Evolutionary conservation across 352 stramenopile genomes (phyloP).

Genomic region (Peronospora tabacina): DNA sequence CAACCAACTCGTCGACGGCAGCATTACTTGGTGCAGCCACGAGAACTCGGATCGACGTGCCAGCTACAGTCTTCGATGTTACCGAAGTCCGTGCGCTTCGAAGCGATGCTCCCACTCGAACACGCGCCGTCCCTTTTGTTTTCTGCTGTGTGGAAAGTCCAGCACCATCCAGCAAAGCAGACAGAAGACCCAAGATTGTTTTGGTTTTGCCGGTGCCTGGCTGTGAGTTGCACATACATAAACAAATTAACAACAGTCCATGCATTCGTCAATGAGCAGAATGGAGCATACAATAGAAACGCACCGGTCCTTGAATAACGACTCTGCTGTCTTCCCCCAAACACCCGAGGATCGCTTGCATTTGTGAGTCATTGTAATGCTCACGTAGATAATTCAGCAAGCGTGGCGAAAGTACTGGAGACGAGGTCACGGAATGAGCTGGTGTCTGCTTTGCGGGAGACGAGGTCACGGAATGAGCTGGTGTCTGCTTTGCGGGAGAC

Average conservation of each 20-base stretch:
- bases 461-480: no score
- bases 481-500: no score
- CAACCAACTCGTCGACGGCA: conserved; percentile 69
- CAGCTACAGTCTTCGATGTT: conserved; percentile 41
- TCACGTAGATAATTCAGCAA: conserved; percentile 43
- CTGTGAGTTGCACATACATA: conserved; percentile 19
- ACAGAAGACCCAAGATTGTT: conserved; percentile 69
- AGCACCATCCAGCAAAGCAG: conserved; percentile 61
- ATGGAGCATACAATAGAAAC: conserved; percentile 10
- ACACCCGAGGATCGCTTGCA: conserved; percentile 59
- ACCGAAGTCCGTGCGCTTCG: conserved; percentile 24
- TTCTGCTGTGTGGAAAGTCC: conserved; percentile 42
- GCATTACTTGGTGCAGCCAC: conserved; percentile 76
- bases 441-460: no score
- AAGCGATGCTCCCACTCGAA: conserved; percentile 64
- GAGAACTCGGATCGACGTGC: conserved; percentile 60
- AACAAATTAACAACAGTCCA: not conserved
- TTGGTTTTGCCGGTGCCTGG: conserved; percentile 80
- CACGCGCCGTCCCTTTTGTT: conserved; percentile 46
- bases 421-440: not conserved
- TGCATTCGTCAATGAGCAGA: not conserved
- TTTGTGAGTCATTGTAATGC: conserved; percentile 70
- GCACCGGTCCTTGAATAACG: conserved; percentile 78
- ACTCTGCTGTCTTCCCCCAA: conserved; percentile 52
- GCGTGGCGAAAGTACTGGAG: conserved; percentile 31